phyloP scores from a whole-genome alignment of 768 basidiomycete genomes.

The Termitomyces sp. region DNA sequence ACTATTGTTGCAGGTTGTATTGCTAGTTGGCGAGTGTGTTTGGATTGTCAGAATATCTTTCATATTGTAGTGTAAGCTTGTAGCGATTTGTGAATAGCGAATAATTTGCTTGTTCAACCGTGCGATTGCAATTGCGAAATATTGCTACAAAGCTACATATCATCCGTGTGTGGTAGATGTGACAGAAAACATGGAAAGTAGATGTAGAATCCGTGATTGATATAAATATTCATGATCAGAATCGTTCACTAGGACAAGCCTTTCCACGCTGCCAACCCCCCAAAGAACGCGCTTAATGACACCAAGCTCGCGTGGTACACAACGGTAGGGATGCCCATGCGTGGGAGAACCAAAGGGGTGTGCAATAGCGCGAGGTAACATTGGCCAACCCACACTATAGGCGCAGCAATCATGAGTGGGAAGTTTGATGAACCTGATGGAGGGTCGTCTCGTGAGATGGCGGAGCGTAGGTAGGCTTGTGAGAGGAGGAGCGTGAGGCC shows the following conservation, averaged over 20 bases:
- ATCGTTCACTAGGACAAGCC: conserved; percentile 39
- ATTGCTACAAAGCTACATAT: not conserved
- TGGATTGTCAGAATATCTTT: no score
- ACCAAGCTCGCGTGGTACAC: conserved; percentile 67
- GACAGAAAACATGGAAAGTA: not conserved
- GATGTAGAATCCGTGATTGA: not conserved
- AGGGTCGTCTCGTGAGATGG: conserved; percentile 21
- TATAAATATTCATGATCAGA: not conserved
- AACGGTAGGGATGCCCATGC: conserved; percentile 70
- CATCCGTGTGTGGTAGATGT: not conserved
- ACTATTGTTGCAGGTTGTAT: not conserved
- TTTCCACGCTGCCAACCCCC: conserved; percentile 69
- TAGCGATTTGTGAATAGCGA: no score
- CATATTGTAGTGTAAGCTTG: not conserved
- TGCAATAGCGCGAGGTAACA: conserved; percentile 57
- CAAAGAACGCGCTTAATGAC: conserved; percentile 65
- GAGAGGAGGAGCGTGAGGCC: conserved; percentile 61
- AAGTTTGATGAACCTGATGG: conserved; percentile 20
- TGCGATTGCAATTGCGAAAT: no score
- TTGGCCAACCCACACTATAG: conserved; percentile 43
- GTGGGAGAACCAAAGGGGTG: conserved; percentile 60
- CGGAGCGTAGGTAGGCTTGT: conserved; percentile 54
- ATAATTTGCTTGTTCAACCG: no score
- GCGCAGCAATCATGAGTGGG: conserved; percentile 34
- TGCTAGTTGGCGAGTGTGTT: not conserved